Conservation (phyloP, 129 eudicot genomes). For the Lactuca sativa region DNA sequence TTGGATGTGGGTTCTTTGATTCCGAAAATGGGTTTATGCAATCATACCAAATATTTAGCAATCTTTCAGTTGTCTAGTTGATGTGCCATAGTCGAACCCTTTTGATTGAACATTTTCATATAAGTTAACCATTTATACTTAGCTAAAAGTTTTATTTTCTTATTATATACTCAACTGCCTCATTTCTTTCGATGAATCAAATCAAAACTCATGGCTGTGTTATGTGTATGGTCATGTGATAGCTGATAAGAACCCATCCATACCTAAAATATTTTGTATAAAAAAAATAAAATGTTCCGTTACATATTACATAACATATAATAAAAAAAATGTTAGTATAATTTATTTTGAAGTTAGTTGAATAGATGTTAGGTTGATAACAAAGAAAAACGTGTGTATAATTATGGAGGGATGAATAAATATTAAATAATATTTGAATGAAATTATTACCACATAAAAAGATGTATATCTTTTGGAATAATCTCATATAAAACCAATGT, state of each 20-base stretch:
- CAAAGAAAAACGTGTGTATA: not conserved
- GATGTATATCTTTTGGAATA: not conserved
- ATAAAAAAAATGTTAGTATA: too few relatives aligned
- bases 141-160: constrained; percentile 18
- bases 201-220: constrained; percentile 27
- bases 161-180: constrained; percentile 22
- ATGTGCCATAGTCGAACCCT: constrained; percentile 28
- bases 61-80: constrained; percentile 32
- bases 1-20: not conserved
- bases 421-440: too few relatives aligned
- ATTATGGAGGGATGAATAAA: too few relatives aligned
- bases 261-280: not conserved
- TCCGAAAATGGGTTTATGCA: not conserved
- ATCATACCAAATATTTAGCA: constrained; percentile 23
- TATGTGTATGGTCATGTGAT: constrained; percentile 31
- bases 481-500: not conserved
- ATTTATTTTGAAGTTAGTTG: not conserved
- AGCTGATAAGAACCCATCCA: constrained; percentile 32
- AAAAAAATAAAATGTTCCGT: not conserved
- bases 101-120: constrained; percentile 28
- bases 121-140: constrained; percentile 15
- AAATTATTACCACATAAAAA: not conserved
- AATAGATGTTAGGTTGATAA: not conserved
- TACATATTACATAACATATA: too few relatives aligned
- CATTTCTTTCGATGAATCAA: constrained; percentile 42